phyloP scores from a whole-genome alignment of 441 rosid species.

The Adansonia rubrostipa region DNA sequence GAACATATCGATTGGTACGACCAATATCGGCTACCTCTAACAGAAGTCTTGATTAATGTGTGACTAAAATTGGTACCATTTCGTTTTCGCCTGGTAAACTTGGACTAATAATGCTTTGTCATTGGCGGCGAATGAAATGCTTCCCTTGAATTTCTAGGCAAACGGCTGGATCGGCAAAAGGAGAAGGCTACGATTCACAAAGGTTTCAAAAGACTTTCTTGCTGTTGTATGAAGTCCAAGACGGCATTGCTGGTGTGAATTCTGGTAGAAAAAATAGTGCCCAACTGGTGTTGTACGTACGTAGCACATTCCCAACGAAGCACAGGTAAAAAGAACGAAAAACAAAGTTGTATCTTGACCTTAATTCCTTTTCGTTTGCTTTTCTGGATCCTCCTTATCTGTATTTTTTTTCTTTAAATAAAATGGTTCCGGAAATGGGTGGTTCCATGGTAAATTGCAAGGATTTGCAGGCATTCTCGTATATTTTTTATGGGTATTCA shows the following conservation, averaged over 20 bases:
- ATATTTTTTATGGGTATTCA: too few species aligned
- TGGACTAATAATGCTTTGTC: constrained; percentile 28
- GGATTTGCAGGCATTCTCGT: too few species aligned
- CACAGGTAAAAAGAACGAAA: not conserved
- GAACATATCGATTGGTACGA: too few species aligned
- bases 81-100: constrained; percentile 19
- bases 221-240: constrained; percentile 18
- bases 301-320: not conserved
- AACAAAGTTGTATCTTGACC: constrained; percentile 3
- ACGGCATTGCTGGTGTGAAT: not conserved
- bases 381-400: not conserved
- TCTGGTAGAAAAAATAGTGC: constrained; percentile 22
- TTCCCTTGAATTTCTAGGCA: constrained; percentile 59
- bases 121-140: constrained; percentile 90
- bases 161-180: constrained; percentile 15
- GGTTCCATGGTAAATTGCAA: too few species aligned
- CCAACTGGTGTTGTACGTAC: not conserved
- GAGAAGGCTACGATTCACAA: not conserved
- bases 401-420: too few species aligned
- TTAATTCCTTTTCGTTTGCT: not conserved
- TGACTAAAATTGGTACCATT: constrained; percentile 26
- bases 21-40: too few species aligned
- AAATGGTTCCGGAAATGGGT: too few species aligned
- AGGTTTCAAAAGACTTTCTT: not conserved
- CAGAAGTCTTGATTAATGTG: constrained; percentile 17